A percentile compares a stretch with the other conserved stretches of the same genome.
These are phyloP conservation scores for Penicillium cataractarum DNA, from an alignment of 495 filamentous ascomycete genomes.

Conservation along the genomic window DNA sequence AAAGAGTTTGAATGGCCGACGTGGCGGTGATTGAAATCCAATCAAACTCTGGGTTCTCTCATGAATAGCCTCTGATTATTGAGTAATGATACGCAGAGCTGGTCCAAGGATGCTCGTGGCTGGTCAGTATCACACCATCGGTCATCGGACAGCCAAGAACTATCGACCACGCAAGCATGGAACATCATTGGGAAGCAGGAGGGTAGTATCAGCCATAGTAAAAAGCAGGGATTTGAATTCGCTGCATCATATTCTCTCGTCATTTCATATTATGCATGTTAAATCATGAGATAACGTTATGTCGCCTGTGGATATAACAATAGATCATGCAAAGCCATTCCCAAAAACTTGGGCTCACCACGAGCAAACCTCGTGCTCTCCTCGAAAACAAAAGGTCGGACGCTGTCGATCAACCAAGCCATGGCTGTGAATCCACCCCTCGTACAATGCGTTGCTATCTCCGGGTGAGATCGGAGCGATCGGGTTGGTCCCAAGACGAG, in stretches of 20 bases:
- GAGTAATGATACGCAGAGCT: neutral
- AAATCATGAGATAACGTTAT: neutral
- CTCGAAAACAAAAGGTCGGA: conserved; percentile 27
- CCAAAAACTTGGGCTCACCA: neutral
- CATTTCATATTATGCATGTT: neutral
- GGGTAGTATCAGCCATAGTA: neutral
- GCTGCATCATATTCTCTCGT: neutral
- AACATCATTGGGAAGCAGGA: neutral
- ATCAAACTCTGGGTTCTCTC: neutral
- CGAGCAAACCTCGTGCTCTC: conserved; percentile 14
- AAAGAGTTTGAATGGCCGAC: neutral
- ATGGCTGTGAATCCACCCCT: conserved; percentile 27
- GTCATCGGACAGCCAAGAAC: neutral
- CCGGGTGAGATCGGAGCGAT: conserved; percentile 15
- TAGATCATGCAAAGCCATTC: neutral
- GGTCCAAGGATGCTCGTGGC: neutral
- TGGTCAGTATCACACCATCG: neutral
- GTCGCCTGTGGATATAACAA: neutral
- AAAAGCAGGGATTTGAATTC: neutral
- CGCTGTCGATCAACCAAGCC: conserved; percentile 26
- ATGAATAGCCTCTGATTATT: neutral
- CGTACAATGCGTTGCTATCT: conserved; percentile 30
- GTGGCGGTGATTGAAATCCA: neutral
- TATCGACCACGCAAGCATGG: neutral
- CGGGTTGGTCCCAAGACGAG: conserved; percentile 19